Base-by-base conservation (phyloP, 768 basidiomycete species). In the Boletus speciosus region DNA sequence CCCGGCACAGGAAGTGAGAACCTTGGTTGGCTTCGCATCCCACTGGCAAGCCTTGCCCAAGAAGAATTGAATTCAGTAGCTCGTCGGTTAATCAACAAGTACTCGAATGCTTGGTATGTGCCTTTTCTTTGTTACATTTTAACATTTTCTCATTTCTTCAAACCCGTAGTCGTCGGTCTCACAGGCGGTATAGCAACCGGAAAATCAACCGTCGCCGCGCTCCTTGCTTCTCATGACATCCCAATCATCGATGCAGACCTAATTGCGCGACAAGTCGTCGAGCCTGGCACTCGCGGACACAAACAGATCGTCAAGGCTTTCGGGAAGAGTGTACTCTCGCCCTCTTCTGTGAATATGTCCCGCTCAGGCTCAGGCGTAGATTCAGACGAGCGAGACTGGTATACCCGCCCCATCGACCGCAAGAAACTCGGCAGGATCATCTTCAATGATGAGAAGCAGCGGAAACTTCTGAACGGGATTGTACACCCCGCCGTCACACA, bases 101-200 rank as follows among this genome's bases (percentile, higher is more conserved):
- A 11, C 51, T 44, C 23, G 23, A 11, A 62, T 62, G 61, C 58
- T 62, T 2, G 62, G 61, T 62, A 62, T 41, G 37, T 44, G 15
- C 21, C n/a, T 49, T 42, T 47, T 15, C 29, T 51, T 16, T 29
- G 5, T 23, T 9, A 14, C 39, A 12, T 25, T 29, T 14, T 7
- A 1, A 25, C 37, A 15, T 6, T 12, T 27, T 36, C 50, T 43
- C 11, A 61, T 37, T 21, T 43, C 34, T 42, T 51, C 25, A 49
- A 19, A 19, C 19, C 4, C 12, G 2, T 7, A 96, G 95, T 98
- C 54, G 81, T 97, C 57, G 96, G 97, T 38, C 81, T 99, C 21
- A 98, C 96, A 29, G 97, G 97, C 8, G 93, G 95, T 2, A 98
- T 99, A 54, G 92, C 94, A 21, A 94, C 93, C 7, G 94, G 96